These are phyloP conservation scores for Aspergillus fructus DNA, from an alignment of 2,329 filamentous ascomycete species.

Conservation along the genomic window DNA sequence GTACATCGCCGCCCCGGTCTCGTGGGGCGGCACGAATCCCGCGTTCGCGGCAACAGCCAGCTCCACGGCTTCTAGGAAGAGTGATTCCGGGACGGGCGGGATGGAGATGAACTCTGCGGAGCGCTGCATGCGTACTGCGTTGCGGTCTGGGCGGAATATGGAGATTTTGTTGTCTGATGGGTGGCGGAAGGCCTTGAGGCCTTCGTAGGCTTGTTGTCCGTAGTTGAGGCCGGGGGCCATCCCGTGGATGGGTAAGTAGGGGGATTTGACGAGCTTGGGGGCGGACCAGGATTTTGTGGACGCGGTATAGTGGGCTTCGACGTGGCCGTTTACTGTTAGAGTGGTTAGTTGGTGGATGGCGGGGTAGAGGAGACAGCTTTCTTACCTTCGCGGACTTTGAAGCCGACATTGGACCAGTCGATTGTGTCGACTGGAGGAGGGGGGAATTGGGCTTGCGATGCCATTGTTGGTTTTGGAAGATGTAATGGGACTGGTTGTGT, in stretches of 20 bases:
- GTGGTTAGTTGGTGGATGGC: neutral
- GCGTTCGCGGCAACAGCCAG: conserved; percentile 86
- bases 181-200: conserved; percentile 89
- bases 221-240: conserved; percentile 97
- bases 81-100: conserved; percentile 71
- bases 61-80: conserved; percentile 74
- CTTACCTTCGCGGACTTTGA: conserved; percentile 82
- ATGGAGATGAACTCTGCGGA: conserved; percentile 81
- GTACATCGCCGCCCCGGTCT: conserved; percentile 88
- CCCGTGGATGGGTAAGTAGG: conserved; percentile 85
- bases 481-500: neutral
- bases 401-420: conserved; percentile 92
- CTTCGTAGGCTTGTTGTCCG: conserved; percentile 95
- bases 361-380: conserved; percentile 20
- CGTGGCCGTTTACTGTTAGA: conserved; percentile 76
- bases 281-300: conserved; percentile 72
- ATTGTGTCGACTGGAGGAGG: conserved; percentile 33
- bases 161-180: conserved; percentile 65
- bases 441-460: conserved; percentile 26
- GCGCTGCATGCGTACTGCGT: conserved; percentile 80
- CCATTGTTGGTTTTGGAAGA: neutral
- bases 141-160: conserved; percentile 84
- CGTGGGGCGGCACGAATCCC: conserved; percentile 84
- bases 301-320: conserved; percentile 80
- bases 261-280: conserved; percentile 76